These are phyloP conservation scores for Penicillium turbatum DNA, from an alignment of 495 filamentous ascomycete species.

Conservation along the genomic window DNA sequence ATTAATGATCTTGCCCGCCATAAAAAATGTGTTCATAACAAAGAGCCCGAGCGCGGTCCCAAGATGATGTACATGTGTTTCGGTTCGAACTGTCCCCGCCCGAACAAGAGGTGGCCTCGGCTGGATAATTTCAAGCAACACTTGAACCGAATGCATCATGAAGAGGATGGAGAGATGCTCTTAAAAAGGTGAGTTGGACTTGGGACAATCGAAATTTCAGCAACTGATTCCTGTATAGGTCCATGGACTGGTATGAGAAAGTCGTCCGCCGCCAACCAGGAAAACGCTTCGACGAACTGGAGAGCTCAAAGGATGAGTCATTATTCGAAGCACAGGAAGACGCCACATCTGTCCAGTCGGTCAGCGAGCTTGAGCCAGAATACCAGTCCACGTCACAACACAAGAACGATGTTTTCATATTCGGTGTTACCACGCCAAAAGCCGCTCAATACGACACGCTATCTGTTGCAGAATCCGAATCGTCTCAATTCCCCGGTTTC, in stretches of 20 bases:
- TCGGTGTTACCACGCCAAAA: constrained; percentile 3
- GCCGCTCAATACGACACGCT: background rate
- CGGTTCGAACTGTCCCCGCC: constrained; percentile 58
- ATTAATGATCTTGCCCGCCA: constrained; percentile 76
- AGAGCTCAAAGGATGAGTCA: constrained; percentile 11
- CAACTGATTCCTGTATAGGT: constrained; percentile 23
- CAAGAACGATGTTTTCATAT: constrained; percentile 5
- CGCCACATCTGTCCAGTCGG: constrained; percentile 9
- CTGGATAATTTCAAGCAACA: constrained; percentile 91
- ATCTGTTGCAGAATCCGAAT: background rate
- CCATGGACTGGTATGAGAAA: constrained; percentile 40
- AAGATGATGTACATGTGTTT: constrained; percentile 65
- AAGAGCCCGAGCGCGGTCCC: constrained; percentile 47
- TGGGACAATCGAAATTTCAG: background rate
- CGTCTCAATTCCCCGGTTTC: constrained; percentile 7
- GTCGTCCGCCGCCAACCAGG: constrained; percentile 5
- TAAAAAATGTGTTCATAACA: constrained; percentile 62
- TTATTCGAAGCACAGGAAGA: constrained; percentile 8
- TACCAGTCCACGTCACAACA: background rate
- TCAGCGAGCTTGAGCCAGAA: constrained; percentile 11
- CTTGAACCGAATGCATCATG: constrained; percentile 69
- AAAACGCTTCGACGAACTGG: constrained; percentile 7
- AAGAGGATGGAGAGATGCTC: constrained; percentile 49
- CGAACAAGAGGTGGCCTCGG: constrained; percentile 78
- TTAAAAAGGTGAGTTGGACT: constrained; percentile 47